These are phyloP conservation scores for Durotheca rogersii DNA, from an alignment of 495 filamentous ascomycete species.

Conservation along the genomic window DNA sequence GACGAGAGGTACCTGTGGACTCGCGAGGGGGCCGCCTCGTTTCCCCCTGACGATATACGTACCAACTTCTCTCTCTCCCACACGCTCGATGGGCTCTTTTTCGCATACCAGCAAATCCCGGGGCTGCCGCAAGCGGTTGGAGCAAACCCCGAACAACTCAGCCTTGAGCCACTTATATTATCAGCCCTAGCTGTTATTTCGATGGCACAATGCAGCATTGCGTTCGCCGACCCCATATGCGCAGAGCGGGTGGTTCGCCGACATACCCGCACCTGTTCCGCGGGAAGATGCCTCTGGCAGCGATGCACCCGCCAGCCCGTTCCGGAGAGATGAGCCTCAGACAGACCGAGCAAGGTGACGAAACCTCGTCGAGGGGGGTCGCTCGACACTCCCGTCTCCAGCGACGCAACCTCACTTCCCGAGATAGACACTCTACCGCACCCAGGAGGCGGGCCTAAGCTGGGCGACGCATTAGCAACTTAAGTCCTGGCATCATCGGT, in stretches of 20 bases:
- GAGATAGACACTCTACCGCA: too few species aligned
- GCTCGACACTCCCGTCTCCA: too few species aligned
- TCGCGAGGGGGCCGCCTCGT: too few species aligned
- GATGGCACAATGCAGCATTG: conserved; percentile 23
- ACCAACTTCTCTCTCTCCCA: too few species aligned
- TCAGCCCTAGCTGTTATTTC: conserved; percentile 18
- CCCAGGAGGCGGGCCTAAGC: too few species aligned
- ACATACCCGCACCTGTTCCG: conserved; percentile 17
- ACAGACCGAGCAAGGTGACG: conserved; percentile 2
- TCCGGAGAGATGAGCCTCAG: conserved; percentile 2
- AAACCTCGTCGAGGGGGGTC: too few species aligned
- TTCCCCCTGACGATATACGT: too few species aligned
- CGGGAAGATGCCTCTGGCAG: background rate
- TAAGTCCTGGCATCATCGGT: too few species aligned
- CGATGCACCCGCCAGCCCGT: background rate
- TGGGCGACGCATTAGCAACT: too few species aligned
- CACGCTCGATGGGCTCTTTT: background rate
- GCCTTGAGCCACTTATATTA: conserved; percentile 27
- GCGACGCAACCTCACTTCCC: too few species aligned
- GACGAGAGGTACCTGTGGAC: background rate
- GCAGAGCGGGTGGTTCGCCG: conserved; percentile 17
- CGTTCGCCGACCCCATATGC: conserved; percentile 16
- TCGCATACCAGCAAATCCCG: conserved; percentile 20
- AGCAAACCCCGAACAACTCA: conserved; percentile 20
- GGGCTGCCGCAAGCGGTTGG: conserved; percentile 17